Conservation (phyloP, 1,139 yeast genomes). For the Hyphopichia fennica region DNA sequence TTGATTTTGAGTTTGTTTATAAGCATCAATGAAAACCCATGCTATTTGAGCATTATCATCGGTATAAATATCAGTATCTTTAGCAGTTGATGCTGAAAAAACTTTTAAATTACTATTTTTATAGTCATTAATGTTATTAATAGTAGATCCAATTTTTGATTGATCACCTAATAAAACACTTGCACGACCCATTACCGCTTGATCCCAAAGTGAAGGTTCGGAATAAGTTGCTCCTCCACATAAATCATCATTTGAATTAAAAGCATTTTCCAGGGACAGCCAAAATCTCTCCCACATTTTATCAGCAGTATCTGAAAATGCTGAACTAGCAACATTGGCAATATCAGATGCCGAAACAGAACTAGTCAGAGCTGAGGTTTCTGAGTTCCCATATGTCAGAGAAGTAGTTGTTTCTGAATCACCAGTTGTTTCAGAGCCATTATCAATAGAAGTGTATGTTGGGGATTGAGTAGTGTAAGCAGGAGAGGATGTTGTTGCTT, state of each 20-base stretch:
- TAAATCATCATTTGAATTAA: constrained; percentile 19
- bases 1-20: constrained; percentile 13
- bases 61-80: constrained; percentile 29
- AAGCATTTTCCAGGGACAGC: constrained; percentile 12
- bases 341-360: too few relatives aligned
- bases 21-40: constrained; percentile 33
- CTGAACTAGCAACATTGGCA: background rate
- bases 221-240: constrained; percentile 14
- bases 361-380: too few relatives aligned
- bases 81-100: constrained; percentile 32
- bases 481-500: too few relatives aligned
- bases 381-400: too few relatives aligned
- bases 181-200: constrained; percentile 28
- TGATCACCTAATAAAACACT: constrained; percentile 14
- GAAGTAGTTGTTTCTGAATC: too few relatives aligned
- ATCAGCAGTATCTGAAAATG: constrained; percentile 9
- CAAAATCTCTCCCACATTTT: constrained; percentile 24
- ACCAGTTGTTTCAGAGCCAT: too few relatives aligned
- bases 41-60: constrained; percentile 38
- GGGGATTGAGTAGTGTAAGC: too few relatives aligned
- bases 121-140: constrained; percentile 17
- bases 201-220: constrained; percentile 21
- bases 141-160: constrained; percentile 11
- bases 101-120: constrained; percentile 22
- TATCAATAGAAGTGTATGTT: too few relatives aligned